Base-by-base conservation (phyloP, 2,329 filamentous ascomycete species). In the Coleophoma crateriformis region DNA sequence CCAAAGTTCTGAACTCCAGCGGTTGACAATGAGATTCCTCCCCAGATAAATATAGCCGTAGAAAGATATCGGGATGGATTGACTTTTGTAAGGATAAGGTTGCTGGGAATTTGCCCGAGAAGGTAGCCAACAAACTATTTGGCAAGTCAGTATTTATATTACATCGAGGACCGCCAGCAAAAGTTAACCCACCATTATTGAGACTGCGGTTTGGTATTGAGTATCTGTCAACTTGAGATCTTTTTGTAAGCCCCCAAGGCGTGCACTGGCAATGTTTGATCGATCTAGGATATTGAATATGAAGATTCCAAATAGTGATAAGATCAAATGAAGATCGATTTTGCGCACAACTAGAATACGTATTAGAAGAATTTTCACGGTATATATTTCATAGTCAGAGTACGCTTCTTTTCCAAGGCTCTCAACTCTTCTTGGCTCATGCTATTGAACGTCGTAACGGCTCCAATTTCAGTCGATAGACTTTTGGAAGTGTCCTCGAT, bases 11-110 rank as follows among this genome's bases (percentile, higher is more conserved):
- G 50, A 8, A 68, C 62, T 3, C 68, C 66, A 1, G 71, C 72
- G 22, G 77, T 78, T n/a, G 74, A 68, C 1, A 61, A 63, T 0
- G 68, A 71, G 11, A 72, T 64, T 1, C 64, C 54, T 11, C 68
- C 69, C 69, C 69, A 73, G 3, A 67, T 47, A 2, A 61, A 58
- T 50, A 67, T 67, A 7, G 64, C 61, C 8, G 61, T 58, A 71
- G 63, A 15, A 67, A 65, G 7, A 45, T 64, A 63, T 14, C 57
- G 50, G 4, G 54, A 54, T 3, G 61, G 62, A 19, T 55, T 51
- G 14, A 59, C 55, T 32, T 57, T 52, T 59, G 47, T 64, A 8
- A 73, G 62, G 1, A 71, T 47, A 58, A 71, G 66, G 50, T 72
- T 72, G 46, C 67, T 70, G 0, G 68, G 69, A 0, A 69, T 32